Evolutionary conservation across 2,329 filamentous ascomycete genomes (phyloP).

Genomic region (Penicillium janthinellum): DNA sequence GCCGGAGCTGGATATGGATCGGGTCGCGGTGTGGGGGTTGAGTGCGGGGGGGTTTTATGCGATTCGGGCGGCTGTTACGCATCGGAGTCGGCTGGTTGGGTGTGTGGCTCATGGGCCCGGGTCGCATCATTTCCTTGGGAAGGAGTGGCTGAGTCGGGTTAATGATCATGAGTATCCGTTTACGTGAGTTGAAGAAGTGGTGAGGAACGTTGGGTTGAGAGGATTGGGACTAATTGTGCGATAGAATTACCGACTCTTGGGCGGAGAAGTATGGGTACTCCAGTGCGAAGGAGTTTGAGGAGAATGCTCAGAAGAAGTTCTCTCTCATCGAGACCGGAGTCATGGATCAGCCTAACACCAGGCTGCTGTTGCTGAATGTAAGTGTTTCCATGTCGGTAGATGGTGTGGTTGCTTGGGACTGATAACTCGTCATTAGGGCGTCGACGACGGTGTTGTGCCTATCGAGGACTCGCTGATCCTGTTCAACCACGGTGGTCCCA

Average conservation of each 20-base stretch:
- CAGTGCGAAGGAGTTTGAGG: constrained; percentile 57
- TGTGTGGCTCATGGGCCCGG: constrained; percentile 65
- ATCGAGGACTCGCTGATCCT: constrained; percentile 68
- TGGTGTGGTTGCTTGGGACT: not conserved
- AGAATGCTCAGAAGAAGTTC: constrained; percentile 61
- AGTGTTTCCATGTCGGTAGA: constrained; percentile 17
- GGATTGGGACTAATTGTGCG: not conserved
- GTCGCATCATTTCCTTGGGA: constrained; percentile 62
- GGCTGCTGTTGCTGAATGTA: constrained; percentile 64
- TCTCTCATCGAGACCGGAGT: constrained; percentile 63
- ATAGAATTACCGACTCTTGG: constrained; percentile 56
- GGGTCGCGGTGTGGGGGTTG: constrained; percentile 65
- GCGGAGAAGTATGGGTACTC: constrained; percentile 65
- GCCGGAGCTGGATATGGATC: constrained; percentile 57
- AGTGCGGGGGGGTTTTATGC: constrained; percentile 70
- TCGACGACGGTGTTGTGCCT: constrained; percentile 65
- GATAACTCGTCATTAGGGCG: constrained; percentile 49
- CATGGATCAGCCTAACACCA: constrained; percentile 56
- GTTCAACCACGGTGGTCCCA: constrained; percentile 65
- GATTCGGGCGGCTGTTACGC: constrained; percentile 68
- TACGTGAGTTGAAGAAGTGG: constrained; percentile 37
- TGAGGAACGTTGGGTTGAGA: too few species aligned
- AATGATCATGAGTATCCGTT: constrained; percentile 71
- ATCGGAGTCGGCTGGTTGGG: constrained; percentile 56
- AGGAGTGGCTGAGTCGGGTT: constrained; percentile 62